Base-by-base conservation (phyloP, 2,329 filamentous ascomycete genomes). In the Microcyclospora tardicrescens region DNA sequence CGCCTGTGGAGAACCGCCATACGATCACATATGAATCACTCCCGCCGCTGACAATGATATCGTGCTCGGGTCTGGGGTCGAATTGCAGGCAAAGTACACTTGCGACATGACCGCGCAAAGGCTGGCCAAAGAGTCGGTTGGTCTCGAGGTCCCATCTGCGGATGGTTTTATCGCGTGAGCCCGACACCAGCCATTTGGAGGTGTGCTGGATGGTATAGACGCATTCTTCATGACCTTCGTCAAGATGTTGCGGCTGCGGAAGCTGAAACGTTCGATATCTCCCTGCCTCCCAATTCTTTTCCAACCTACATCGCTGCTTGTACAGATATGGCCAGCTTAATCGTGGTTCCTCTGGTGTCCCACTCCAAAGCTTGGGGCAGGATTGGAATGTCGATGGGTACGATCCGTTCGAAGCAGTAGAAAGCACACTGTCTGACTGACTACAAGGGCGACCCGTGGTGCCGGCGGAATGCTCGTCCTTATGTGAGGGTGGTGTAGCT, bases 61-160 rank as follows among this genome's bases (percentile, higher is more conserved):
- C 89, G 56, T 96, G 84, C 11, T 82, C 48, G 0, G 84, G 81
- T 37, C 81, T 77, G 3, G 87, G 80, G 55, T 98, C 91, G 55
- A 96, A 98, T 54, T 98, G 91, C 19, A 98, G 69, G 55, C 91
- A 98, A 10, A 98, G 65, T 1, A 98, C 91, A 1, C 89, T 96
- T 11, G 85, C 87, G 10, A 62, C 65, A 57, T 98, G 91, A 2
- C 83, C 87, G 5, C 64, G 56, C 8, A 98, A 65, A 1, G 86
- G 84, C 28, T 79, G 70, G 9, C 43, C 38, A 13, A 80, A 67
- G n/a, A 95, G 67, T 28, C 89, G 75, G 42, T 81, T 78, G 0
- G 82, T 93, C 33, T 83, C 75, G 47, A 96, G 66, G 57, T 93
- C 77, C 91, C 91, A 98, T 36, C 95, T 79, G 31, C 89, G 78